Conservation (phyloP, 495 filamentous ascomycete genomes). For the Trichocladium antarcticum region DNA sequence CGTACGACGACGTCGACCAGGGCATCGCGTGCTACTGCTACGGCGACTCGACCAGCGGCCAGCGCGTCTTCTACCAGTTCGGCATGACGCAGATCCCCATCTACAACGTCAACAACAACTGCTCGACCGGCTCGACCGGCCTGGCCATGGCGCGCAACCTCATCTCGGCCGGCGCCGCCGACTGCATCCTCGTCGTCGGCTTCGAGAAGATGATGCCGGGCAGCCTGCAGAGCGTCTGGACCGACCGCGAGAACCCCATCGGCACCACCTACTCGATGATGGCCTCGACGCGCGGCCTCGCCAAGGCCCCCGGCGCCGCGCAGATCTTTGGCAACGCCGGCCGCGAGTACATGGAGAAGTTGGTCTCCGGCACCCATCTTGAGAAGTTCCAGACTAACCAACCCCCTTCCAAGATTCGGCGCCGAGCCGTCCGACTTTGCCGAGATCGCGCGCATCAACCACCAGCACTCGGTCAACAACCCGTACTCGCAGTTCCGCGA, state of each 20-base stretch:
- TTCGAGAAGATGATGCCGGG: slow-evolving; percentile 98
- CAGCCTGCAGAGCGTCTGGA: slow-evolving; percentile 66
- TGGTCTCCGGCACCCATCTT: not conserved
- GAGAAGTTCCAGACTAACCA: slow-evolving; percentile 4
- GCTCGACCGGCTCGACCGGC: slow-evolving; percentile 84
- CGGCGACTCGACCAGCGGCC: slow-evolving; percentile 87
- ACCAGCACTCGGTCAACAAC: slow-evolving; percentile 80
- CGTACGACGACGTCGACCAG: slow-evolving; percentile 92
- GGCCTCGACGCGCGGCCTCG: slow-evolving; percentile 64
- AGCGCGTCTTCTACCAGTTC: slow-evolving; percentile 98
- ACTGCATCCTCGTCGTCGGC: slow-evolving; percentile 82
- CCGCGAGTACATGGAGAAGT: slow-evolving; percentile 88
- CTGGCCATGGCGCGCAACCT: slow-evolving; percentile 72
- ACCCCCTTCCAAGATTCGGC: slow-evolving; percentile 55
- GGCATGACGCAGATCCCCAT: slow-evolving; percentile 94
- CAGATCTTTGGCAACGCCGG: slow-evolving; percentile 97
- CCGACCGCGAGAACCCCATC: slow-evolving; percentile 67
- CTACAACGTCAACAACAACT: slow-evolving; percentile 98
- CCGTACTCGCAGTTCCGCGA: slow-evolving; percentile 95
- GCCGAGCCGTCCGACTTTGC: slow-evolving; percentile 82
- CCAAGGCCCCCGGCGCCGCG: slow-evolving; percentile 71
- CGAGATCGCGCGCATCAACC: slow-evolving; percentile 91
- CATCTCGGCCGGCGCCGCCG: slow-evolving; percentile 66
- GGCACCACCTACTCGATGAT: slow-evolving; percentile 66
- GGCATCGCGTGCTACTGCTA: slow-evolving; percentile 98